These are phyloP conservation scores for Talaromyces verruculosus DNA, from an alignment of 2,329 filamentous ascomycete species.

Conservation along the genomic window DNA sequence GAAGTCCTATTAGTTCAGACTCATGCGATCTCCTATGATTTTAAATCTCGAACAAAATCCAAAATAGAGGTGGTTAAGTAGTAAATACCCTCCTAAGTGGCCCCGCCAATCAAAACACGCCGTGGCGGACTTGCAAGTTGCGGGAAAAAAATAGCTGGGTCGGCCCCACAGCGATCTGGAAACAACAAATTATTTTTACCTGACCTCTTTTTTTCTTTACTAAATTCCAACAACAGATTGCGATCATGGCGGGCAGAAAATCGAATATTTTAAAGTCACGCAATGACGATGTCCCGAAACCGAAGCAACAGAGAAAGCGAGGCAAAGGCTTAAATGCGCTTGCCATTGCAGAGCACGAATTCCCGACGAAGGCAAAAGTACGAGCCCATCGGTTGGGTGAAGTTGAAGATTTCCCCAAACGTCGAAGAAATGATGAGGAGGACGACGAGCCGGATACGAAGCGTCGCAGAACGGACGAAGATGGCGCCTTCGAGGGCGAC, in stretches of 20 bases:
- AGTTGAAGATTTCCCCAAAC: slow-evolving; percentile 50
- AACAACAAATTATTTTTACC: slow-evolving; percentile 14
- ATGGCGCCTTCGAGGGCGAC: slow-evolving; percentile 59
- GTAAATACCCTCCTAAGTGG: neutral
- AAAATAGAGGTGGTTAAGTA: neutral
- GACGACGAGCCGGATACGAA: slow-evolving; percentile 43
- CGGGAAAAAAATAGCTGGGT: slow-evolving; percentile 3
- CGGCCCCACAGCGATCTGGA: slow-evolving; percentile 15
- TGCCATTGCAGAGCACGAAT: slow-evolving; percentile 61
- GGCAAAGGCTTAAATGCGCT: slow-evolving; percentile 60
- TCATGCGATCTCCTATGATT: neutral
- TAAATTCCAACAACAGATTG: neutral
- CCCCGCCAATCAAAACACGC: neutral
- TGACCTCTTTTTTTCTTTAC: neutral
- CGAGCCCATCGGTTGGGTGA: slow-evolving; percentile 60
- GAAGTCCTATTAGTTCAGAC: neutral
- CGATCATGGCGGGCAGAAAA: slow-evolving; percentile 43
- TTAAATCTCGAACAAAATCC: neutral
- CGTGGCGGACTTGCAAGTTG: neutral
- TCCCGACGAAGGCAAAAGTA: slow-evolving; percentile 55
- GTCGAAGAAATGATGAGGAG: slow-evolving; percentile 47
- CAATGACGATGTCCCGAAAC: slow-evolving; percentile 34
- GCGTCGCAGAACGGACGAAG: slow-evolving; percentile 44
- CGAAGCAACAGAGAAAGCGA: slow-evolving; percentile 48
- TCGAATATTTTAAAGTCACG: slow-evolving; percentile 43